These are phyloP conservation scores for Desmodesmus armatus DNA, from an alignment of 139 green algal species.

Conservation along the genomic window DNA sequence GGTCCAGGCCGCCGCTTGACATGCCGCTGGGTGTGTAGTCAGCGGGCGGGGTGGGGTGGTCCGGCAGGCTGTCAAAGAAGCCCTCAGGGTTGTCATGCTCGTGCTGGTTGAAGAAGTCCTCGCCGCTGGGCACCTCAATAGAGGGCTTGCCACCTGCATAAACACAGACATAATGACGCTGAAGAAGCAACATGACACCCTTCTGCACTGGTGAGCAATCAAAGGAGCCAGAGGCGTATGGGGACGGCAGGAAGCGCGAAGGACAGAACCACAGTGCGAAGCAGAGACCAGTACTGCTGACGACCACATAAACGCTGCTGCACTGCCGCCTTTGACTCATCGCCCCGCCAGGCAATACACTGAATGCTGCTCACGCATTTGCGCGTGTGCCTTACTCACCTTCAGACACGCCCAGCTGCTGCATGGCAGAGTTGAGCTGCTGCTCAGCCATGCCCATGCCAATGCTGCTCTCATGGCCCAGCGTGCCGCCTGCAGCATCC, in stretches of 20 bases:
- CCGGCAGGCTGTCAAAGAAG: slow-evolving; percentile 81
- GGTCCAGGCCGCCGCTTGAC: background rate
- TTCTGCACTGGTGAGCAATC: no score
- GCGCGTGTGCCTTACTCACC: slow-evolving; percentile 6
- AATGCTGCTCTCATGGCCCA: slow-evolving; percentile 9
- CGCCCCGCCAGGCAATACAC: no score
- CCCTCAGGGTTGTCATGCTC: slow-evolving; percentile 64
- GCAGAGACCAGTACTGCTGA: no score
- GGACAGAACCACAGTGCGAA: no score
- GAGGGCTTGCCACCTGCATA: slow-evolving; percentile 36
- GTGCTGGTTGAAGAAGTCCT: slow-evolving; percentile 66
- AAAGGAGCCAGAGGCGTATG: no score
- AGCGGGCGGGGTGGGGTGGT: slow-evolving; percentile 8
- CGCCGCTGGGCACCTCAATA: slow-evolving; percentile 34
- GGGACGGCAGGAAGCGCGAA: no score
- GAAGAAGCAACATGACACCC: no score
- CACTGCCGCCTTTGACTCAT: no score
- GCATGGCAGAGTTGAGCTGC: slow-evolving; percentile 49
- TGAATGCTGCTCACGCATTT: background rate
- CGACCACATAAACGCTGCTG: no score
- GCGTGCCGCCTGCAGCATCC: slow-evolving; percentile 11
- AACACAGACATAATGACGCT: background rate
- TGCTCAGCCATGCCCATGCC: slow-evolving; percentile 30
- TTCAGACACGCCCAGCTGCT: slow-evolving; percentile 41
- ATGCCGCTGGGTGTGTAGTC: background rate